Evolutionary conservation across 1,284 basidiomycete genomes (phyloP), one percentile per base, ranked within the genome.

Genomic region (Moesziomyces parantarcticus): DNA sequence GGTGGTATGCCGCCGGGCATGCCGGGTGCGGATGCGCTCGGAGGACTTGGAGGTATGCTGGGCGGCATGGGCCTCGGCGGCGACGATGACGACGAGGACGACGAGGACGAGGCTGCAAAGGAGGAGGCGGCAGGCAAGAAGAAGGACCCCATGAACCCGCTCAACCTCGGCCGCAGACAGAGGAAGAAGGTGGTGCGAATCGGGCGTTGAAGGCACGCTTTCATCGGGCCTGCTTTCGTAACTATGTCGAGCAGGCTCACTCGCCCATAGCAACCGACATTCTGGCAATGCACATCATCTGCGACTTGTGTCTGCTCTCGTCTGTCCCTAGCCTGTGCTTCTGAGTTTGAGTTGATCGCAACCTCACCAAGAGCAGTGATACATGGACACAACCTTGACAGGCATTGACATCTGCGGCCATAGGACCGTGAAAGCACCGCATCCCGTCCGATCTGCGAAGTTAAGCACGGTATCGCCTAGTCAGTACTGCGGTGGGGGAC

Each of bases 401-500:
- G 0, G 1, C 2, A 1, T 10, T 50, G 13, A 48, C 64, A 89
- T 89, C 89, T 88, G 89, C 87, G 89, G 89, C 89, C 89, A 90
- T 89, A 90, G 89, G 88, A 89, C 88, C 88, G 86, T 87, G 89
- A 90, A 90, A 90, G 88, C 88, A 90, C 89, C 88, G 88, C 89
- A 90, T 90, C 89, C 89, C 88, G 89, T 90, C 89, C 84, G 89
- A 90, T 90, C 89, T 90, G 89, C 88, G 88, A 87, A 90, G 89
- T 89, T 89, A 91, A 91, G 87, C 88, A 87, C 87, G 88, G 89
- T 90, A 88, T 89, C 88, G 89, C 89, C 87, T 85, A 89, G 89
- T 90, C 89, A 90, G 90, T 90, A 91, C 89, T 89, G 90, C 87
- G 89, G 89, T 90, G 89, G 90, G 89, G 89, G 90, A 90, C 89